These are phyloP conservation scores for Annulohypoxylon moriforme DNA, from an alignment of 495 filamentous ascomycete species.

Conservation along the genomic window DNA sequence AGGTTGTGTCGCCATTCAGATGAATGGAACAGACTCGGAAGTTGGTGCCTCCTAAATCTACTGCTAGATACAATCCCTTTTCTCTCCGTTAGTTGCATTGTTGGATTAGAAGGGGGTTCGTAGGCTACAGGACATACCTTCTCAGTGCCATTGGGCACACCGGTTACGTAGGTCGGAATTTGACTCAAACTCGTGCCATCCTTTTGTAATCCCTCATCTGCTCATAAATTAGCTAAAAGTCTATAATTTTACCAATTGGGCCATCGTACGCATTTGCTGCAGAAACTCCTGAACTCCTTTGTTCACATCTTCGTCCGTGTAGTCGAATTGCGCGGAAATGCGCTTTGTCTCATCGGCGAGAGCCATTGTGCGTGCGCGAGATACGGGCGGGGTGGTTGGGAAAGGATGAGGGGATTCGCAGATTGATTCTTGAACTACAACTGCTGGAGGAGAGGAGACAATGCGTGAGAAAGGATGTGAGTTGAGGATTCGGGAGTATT, in stretches of 20 bases:
- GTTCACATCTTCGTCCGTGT: constrained; percentile 79
- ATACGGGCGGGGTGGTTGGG: constrained; percentile 58
- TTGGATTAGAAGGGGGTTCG: not conserved
- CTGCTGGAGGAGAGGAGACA: constrained; percentile 56
- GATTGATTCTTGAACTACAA: constrained; percentile 50
- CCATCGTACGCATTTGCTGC: constrained; percentile 76
- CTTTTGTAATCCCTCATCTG: constrained; percentile 83
- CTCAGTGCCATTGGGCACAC: constrained; percentile 96
- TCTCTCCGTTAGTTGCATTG: constrained; percentile 6
- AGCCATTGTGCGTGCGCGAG: constrained; percentile 61
- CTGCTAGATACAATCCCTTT: constrained; percentile 93
- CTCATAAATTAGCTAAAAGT: constrained; percentile 22
- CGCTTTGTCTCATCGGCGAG: constrained; percentile 78
- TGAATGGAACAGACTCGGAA: constrained; percentile 96
- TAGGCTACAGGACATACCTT: constrained; percentile 65
- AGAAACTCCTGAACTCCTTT: constrained; percentile 86
- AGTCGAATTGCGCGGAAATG: constrained; percentile 89
- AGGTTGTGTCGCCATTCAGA: constrained; percentile 90
- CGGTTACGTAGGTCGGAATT: constrained; percentile 96
- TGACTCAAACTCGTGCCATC: constrained; percentile 86
- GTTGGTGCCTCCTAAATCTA: constrained; percentile 97
- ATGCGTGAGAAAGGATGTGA: constrained; percentile 49
- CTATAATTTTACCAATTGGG: not conserved
- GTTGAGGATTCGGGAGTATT: constrained; percentile 51
- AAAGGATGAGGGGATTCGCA: constrained; percentile 63